Base-by-base conservation (phyloP, 305 asterid species). In the Petunia hybrid region DNA sequence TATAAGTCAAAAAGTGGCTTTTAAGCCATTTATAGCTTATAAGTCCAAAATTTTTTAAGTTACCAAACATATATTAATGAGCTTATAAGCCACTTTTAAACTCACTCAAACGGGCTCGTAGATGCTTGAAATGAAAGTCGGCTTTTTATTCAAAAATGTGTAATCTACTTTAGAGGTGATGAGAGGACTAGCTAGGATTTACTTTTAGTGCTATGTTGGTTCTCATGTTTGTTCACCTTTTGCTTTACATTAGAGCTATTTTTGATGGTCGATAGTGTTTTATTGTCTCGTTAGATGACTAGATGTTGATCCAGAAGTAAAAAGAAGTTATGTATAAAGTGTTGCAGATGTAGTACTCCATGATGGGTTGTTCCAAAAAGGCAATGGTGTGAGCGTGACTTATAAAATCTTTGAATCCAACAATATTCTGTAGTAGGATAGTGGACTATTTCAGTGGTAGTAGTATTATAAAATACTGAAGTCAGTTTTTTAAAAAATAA, bases 181-280 rank as follows among this genome's bases (percentile, higher is more conserved):
- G 55, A 46, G 43, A 71, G 31, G 77, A 71, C 31, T 22, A 22
- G 22, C 22, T 12, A 71, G n/a, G 48, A 71, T 48, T 71, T 48
- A 31, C 77, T 71, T 46, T 10, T 10, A 48, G 77, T 35, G 61
- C 6, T 41, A 35, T 48, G 59, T 31, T 71, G 31, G 12, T 31
- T 71, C 9, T 71, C 77, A 46, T 71, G 35, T 71, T 69, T 31
- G 61, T 31, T 31, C 43, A 48, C 43, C 61, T 71, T 71, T 46
- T 71, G 60, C 61, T 46, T 71, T 9, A 60, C 12, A 71, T 8
- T 70, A 42, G 22, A 46, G n/a, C 4, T 40, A 6, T 7, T 3
- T 68, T 68, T 16, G 4, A 14, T 31, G 2, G 31, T 70, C 60
- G 31, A 35, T 16, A 12, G 31, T 48, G 77, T 71, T 71, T 31